A percentile compares a stretch with the other conserved stretches of the same genome.
Evolutionary conservation across 2,329 filamentous ascomycete genomes (phyloP).

Genomic region (Coniochaeta sp.): DNA sequence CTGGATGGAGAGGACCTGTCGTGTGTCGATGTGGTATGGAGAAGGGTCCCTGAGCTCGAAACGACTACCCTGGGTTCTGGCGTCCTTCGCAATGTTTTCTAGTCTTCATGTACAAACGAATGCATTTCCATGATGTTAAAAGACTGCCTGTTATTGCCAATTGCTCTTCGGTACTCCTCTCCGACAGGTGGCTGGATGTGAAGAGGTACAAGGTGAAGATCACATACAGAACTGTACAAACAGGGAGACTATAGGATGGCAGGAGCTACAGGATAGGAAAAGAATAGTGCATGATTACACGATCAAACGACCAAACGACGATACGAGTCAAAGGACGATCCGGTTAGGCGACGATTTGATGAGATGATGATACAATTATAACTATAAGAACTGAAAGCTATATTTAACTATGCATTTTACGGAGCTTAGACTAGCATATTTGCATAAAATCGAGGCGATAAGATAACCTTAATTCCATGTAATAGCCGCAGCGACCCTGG

Average conservation of each 20-base stretch:
- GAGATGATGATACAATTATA: no score
- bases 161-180: not conserved
- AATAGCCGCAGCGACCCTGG: not conserved
- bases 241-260: not conserved
- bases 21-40: not conserved
- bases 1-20: not conserved
- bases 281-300: not conserved
- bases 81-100: not conserved
- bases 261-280: not conserved
- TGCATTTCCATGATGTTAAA: not conserved
- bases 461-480: not conserved
- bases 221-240: no score
- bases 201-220: no score
- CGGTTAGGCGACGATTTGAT: no score
- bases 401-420: no score
- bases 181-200: no score
- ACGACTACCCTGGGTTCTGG: slow-evolving; percentile 1
- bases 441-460: not conserved
- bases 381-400: no score
- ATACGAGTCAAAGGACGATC: no score
- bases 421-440: not conserved
- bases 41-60: not conserved
- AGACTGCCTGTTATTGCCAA: no score
- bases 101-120: not conserved
- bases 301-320: not conserved